phyloP scores from a whole-genome alignment of 495 filamentous ascomycete species.

The Aspergillus affinis region DNA sequence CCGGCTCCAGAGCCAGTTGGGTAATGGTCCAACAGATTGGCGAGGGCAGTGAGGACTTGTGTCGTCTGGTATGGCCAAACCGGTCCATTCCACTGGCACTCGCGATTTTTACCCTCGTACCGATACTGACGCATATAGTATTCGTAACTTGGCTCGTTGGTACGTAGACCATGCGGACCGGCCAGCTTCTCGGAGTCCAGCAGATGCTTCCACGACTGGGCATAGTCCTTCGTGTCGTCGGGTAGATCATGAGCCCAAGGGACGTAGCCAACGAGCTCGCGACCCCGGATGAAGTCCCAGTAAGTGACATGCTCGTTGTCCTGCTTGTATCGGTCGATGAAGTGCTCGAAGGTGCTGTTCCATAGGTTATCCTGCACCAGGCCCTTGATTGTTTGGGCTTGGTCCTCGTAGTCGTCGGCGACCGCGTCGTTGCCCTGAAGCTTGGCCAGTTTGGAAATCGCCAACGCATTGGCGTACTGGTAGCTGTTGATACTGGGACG shows the following conservation, averaged over 20 bases:
- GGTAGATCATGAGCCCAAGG: slow-evolving; percentile 33
- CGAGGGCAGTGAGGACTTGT: slow-evolving; percentile 27
- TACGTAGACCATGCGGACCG: slow-evolving; percentile 26
- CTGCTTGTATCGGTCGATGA: slow-evolving; percentile 32
- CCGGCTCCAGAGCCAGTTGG: slow-evolving; percentile 16
- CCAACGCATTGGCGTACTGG: slow-evolving; percentile 31
- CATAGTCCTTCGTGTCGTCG: slow-evolving; percentile 24
- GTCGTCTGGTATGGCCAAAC: slow-evolving; percentile 34
- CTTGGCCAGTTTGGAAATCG: slow-evolving; percentile 28
- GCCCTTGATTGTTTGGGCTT: slow-evolving; percentile 20
- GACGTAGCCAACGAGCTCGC: slow-evolving; percentile 32
- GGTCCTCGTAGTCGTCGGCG: slow-evolving; percentile 20
- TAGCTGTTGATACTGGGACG: slow-evolving; percentile 34
- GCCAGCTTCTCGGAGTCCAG: slow-evolving; percentile 21
- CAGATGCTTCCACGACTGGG: slow-evolving; percentile 22
- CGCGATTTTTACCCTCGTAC: slow-evolving; percentile 25
- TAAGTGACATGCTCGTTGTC: slow-evolving; percentile 28
- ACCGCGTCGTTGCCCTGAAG: slow-evolving; percentile 20
- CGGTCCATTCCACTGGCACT: slow-evolving; percentile 37
- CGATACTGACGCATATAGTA: slow-evolving; percentile 32
- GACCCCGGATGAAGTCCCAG: slow-evolving; percentile 33
- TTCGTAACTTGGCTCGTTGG: slow-evolving; percentile 32
- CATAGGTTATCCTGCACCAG: slow-evolving; percentile 25
- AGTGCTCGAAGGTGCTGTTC: slow-evolving; percentile 34
- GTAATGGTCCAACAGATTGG: slow-evolving; percentile 34